Base-by-base conservation (phyloP, 2,329 filamentous ascomycete genomes). In the Calonectria hongkongensis region DNA sequence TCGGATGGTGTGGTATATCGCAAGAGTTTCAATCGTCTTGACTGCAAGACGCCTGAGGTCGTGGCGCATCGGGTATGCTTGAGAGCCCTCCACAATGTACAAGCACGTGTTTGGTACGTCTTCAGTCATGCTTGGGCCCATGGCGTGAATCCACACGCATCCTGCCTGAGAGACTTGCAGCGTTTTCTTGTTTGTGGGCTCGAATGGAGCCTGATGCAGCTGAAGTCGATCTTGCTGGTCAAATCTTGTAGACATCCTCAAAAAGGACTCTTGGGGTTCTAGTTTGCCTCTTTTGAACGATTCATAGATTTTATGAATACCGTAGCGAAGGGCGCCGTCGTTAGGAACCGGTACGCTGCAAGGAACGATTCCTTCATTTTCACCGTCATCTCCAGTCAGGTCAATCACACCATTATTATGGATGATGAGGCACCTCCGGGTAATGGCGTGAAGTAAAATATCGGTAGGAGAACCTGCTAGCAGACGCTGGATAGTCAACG, bases 241-340 rank as follows among this genome's bases (percentile, higher is more conserved):
- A 30, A 66, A 36, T 13, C 30, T 66, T 1, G 48, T 45, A 16
- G 64, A 66, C 9, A 66, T 21, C 30, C n/a, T 66, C 5, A 66
- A 39, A 54, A 66, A 66, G 3, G 64, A 48, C 43, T 66, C 64
- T 25, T 51, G 45, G 10, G 64, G 47, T 16, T 66, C 64, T 7
- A 66, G 2, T 12, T 8, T 33, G 27, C 47, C 64, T 16, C 54
- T 66, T 36, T 54, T 66, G 30, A 66, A 51, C 12, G 33, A 66
- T 48, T 39, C 30, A 33, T 54, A 66, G n/a, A 66, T 41, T 39
- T 54, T 39, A 54, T 54, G 64, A 48, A 66, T 43, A 13, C 28
- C 64, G 28, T 43, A 43, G 16, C 58, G 47, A 45, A 51, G 36
- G 21, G 64, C 30, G 25, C 45, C 48, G 10, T 56, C 30, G 45